phyloP scores from a whole-genome alignment of 768 basidiomycete species.

The Lentinus tigrinus region DNA sequence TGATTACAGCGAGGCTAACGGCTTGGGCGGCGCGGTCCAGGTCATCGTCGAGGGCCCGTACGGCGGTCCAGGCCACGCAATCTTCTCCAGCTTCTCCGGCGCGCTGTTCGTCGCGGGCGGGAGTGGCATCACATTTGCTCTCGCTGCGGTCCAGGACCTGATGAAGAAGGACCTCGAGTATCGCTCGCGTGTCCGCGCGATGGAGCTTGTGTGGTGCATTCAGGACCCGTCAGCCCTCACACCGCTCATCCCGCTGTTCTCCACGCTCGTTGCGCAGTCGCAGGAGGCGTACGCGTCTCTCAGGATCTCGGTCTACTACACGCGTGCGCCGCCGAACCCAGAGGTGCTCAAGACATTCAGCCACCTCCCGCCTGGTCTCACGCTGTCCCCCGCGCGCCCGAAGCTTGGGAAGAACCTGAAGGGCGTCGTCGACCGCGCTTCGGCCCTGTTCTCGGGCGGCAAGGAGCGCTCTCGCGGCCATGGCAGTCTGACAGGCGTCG shows the following conservation, averaged over 20 bases:
- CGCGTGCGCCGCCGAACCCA: conserved; percentile 34
- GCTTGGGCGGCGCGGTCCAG: conserved; percentile 29
- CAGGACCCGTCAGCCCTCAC: conserved; percentile 39
- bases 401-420: conserved; percentile 22
- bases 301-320: conserved; percentile 44
- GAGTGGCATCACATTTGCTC: conserved; percentile 57
- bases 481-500: conserved; percentile 30
- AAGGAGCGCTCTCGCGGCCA: conserved; percentile 5
- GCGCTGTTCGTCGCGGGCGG: conserved; percentile 60
- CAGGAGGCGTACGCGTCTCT: conserved; percentile 27
- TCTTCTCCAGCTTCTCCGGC: conserved; percentile 50
- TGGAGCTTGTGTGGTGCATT: conserved; percentile 59
- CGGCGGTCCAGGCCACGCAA: conserved; percentile 44
- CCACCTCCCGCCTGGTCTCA: conserved; percentile 29
- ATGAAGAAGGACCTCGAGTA: conserved; percentile 36
- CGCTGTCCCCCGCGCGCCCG: conserved; percentile 31
- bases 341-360: conserved; percentile 19
- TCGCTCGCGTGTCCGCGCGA: conserved; percentile 37
- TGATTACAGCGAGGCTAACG: conserved; percentile 32
- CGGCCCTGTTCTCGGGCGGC: conserved; percentile 17
- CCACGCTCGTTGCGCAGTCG: conserved; percentile 36
- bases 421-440: conserved; percentile 26
- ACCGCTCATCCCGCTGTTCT: conserved; percentile 39
- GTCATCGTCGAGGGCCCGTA: conserved; percentile 58
- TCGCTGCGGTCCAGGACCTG: conserved; percentile 54